Base-by-base conservation (phyloP, 768 basidiomycete species). In the Termitomyces sp. region DNA sequence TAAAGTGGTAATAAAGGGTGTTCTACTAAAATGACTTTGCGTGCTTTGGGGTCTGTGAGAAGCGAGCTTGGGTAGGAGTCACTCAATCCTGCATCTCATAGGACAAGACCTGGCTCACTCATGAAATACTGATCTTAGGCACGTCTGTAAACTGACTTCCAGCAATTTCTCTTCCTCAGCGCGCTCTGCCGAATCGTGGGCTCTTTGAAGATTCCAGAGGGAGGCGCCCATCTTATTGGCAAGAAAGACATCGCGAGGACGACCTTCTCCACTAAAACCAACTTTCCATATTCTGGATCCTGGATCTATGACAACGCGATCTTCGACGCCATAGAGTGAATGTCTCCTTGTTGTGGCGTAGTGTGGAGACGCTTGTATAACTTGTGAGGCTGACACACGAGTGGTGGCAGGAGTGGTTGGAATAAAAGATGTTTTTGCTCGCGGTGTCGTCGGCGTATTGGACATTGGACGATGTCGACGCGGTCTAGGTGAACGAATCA, bases 211-310 rank as follows among this genome's bases (percentile, higher is more conserved):
- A 22, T 72, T 77, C 88, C 90, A 92, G 27, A 91, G 65, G 0
- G 82, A 68, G 43, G 70, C 63, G 4, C 76, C 77, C 13, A 66
- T 71, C 31, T 72, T 67, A 14, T 77, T 78, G 0, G 85, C 79
- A 64, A 80, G 82, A 69, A 96, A 90, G n/a, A 94, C 87, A 56
- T 93, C 89, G 64, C 97, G 74, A 9, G 97, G 94, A 58, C 85
- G 80, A 4, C 94, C 86, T 75, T 99, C 97, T 14, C 96, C 96
- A 65, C 94, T 95, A 76, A 98, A 98, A 2, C 97, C 97, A 12
- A 95, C 92, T 74, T 95, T 97, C 95, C 96, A 98, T 59, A 94
- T 81, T 53, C 88, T 79, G 46, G 92, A 94, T 20, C 97, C 97
- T 24, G 94, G 88, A 70, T 99, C 97, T 61, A 99, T 89, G 56